Evolutionary conservation across 2,329 filamentous ascomycete species (phyloP).

Genomic region (Cryphonectria japonica): DNA sequence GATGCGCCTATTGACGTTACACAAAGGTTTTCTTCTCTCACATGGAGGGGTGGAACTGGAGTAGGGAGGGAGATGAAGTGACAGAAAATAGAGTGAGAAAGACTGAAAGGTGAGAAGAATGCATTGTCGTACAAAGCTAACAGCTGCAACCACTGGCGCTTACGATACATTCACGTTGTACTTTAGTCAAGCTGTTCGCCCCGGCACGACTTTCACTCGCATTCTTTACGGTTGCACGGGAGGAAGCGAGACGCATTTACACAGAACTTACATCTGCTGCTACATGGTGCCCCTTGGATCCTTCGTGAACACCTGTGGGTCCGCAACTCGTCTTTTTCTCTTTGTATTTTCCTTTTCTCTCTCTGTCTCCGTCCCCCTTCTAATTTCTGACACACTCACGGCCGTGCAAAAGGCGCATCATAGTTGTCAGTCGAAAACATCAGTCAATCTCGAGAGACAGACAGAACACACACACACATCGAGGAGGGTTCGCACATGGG

Average conservation of each 20-base stretch:
- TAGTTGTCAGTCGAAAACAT: not conserved
- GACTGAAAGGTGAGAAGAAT: not conserved
- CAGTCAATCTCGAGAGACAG: not conserved
- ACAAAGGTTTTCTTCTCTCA: not conserved
- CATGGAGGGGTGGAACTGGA: not conserved
- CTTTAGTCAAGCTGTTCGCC: not conserved
- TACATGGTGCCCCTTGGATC: not conserved
- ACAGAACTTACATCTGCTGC: not conserved
- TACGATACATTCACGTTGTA: conserved; percentile 10
- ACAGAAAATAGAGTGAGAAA: not conserved
- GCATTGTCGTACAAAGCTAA: not conserved
- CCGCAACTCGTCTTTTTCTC: not conserved
- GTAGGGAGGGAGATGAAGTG: not conserved
- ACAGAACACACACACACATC: not conserved
- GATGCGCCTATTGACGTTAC: not conserved
- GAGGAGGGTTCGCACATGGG: not conserved
- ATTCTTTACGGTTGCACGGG: not conserved
- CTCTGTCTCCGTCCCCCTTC: too few relatives aligned
- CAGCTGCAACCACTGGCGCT: conserved; percentile 1
- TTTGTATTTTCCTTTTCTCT: not conserved
- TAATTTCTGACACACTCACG: not conserved
- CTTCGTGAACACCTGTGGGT: not conserved
- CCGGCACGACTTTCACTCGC: too few relatives aligned
- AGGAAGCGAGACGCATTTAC: not conserved
- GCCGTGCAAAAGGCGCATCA: not conserved